phyloP scores from a whole-genome alignment of 1,284 basidiomycete species.

The Ustilago cynodontis region DNA sequence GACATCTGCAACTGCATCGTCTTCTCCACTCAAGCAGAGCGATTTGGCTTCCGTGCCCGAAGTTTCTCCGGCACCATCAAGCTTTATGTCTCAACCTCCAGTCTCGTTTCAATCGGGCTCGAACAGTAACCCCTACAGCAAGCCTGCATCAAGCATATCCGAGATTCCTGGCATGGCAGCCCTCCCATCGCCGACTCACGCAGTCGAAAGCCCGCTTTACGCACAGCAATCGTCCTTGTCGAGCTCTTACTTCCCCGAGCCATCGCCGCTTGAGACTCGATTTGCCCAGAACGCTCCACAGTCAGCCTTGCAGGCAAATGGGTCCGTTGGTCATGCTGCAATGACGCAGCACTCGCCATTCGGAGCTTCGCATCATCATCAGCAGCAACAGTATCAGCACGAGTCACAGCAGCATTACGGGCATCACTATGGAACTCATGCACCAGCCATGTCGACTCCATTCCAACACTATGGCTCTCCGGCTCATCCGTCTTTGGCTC shows the following conservation, averaged over 20 bases:
- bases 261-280: slow-evolving; percentile 22
- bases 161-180: slow-evolving; percentile 29
- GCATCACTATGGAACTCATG: slow-evolving; percentile 14
- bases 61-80: slow-evolving; percentile 1
- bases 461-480: not conserved
- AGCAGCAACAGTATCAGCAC: slow-evolving; percentile 9
- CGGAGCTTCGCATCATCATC: not conserved
- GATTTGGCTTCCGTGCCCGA: slow-evolving; percentile 18
- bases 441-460: not conserved
- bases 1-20: slow-evolving; percentile 6
- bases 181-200: slow-evolving; percentile 11
- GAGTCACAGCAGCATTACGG: slow-evolving; percentile 21
- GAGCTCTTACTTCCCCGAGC: slow-evolving; percentile 48
- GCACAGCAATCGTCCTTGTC: slow-evolving; percentile 51
- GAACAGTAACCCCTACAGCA: not conserved
- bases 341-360: not conserved
- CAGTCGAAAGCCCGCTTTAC: slow-evolving; percentile 40
- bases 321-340: no score
- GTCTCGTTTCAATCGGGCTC: slow-evolving; percentile 36
- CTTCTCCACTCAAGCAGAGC: slow-evolving; percentile 31
- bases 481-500: not conserved
- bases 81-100: slow-evolving; percentile 38
- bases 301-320: not conserved
- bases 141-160: not conserved
- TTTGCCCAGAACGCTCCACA: not conserved